phyloP scores from a whole-genome alignment of 192 early-diverging fungal genomes.

The Haplosporangium gracile region DNA sequence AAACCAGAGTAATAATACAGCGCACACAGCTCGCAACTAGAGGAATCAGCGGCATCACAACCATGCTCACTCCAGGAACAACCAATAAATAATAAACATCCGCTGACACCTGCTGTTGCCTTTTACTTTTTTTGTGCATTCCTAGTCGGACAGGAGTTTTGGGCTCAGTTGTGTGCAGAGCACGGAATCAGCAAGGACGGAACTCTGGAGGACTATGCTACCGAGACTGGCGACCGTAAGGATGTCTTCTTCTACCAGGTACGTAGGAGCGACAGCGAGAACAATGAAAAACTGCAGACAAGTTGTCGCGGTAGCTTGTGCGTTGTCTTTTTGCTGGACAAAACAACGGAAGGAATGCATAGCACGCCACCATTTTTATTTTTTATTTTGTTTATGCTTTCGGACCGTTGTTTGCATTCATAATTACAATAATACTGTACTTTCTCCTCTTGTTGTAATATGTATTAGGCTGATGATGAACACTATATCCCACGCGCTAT shows the following conservation, averaged over 20 bases:
- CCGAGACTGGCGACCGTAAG: constrained; percentile 90
- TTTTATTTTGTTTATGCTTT: neutral
- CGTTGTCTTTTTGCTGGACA: too few species aligned
- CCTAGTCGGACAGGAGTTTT: constrained; percentile 95
- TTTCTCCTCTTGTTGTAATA: constrained; percentile 6
- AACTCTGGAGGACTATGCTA: constrained; percentile 92
- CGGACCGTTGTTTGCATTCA: neutral
- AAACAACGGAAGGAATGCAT: neutral
- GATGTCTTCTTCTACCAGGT: constrained; percentile 99
- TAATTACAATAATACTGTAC: neutral
- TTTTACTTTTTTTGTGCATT: neutral
- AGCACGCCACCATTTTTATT: neutral
- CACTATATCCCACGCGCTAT: constrained; percentile 97
- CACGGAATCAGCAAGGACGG: constrained; percentile 97
- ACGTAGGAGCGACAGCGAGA: neutral
- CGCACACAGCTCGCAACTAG: neutral
- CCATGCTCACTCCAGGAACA: neutral
- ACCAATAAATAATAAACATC: neutral
- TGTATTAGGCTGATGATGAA: constrained; percentile 94
- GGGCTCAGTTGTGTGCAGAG: constrained; percentile 92
- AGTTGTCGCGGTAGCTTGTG: too few species aligned
- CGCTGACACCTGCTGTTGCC: neutral
- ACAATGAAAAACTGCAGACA: neutral
- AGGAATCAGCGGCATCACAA: neutral
- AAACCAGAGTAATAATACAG: constrained; percentile 85